These are phyloP conservation scores for Penicillium freii DNA, from an alignment of 2,329 filamentous ascomycete species.

Conservation along the genomic window DNA sequence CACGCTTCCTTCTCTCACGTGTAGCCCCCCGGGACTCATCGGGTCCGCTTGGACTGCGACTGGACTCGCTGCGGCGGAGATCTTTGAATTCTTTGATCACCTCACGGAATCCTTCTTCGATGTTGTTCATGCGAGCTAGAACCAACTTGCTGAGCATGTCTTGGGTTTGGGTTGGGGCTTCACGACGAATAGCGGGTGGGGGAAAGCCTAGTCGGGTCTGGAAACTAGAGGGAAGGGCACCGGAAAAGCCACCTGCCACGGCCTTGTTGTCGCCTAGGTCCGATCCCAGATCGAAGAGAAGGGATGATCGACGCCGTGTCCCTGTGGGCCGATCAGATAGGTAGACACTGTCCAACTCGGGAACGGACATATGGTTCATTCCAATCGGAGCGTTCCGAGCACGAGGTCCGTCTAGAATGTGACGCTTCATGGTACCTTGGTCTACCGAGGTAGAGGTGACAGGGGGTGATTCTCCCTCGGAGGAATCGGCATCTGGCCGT, in stretches of 20 bases:
- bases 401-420: conserved; percentile 38
- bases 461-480: conserved; percentile 38
- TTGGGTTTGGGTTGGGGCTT: conserved; percentile 55
- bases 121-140: conserved; percentile 83
- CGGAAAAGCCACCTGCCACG: conserved; percentile 60
- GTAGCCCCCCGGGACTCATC: conserved; percentile 25
- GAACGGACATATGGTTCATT: conserved; percentile 55
- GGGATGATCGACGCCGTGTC: conserved; percentile 56
- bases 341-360: conserved; percentile 56
- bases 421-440: conserved; percentile 46
- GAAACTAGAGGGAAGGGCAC: conserved; percentile 70
- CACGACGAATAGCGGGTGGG: conserved; percentile 57
- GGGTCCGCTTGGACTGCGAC: conserved; percentile 29
- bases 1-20: conserved; percentile 31
- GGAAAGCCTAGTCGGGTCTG: conserved; percentile 77
- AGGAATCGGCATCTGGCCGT: conserved; percentile 29
- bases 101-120: conserved; percentile 87
- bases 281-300: conserved; percentile 71
- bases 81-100: conserved; percentile 78
- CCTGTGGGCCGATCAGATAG: conserved; percentile 42
- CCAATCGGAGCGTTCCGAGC: conserved; percentile 58
- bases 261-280: conserved; percentile 66
- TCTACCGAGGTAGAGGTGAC: conserved; percentile 34
- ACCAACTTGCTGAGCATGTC: conserved; percentile 77
- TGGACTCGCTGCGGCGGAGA: conserved; percentile 47